phyloP scores from a whole-genome alignment of 2,329 filamentous ascomycete genomes.

The Trichoderma aggressivum region DNA sequence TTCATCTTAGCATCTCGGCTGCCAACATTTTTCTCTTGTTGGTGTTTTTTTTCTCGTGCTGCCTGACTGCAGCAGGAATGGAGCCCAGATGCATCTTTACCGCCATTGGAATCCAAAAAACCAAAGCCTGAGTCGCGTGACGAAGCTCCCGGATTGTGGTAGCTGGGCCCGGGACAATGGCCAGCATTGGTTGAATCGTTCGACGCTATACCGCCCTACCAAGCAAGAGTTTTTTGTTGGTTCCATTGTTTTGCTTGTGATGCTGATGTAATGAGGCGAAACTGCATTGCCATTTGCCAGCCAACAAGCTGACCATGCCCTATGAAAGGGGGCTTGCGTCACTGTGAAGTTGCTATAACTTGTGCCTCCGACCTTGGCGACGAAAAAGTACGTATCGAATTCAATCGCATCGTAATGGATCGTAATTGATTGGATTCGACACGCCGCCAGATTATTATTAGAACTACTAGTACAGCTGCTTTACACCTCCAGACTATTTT shows the following conservation, averaged over 20 bases:
- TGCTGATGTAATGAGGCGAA: slow-evolving; percentile 5
- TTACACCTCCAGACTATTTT: not conserved
- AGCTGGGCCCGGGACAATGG: not conserved
- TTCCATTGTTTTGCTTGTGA: slow-evolving; percentile 1
- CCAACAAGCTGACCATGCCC: not conserved
- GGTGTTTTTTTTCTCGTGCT: not conserved
- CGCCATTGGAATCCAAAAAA: not conserved
- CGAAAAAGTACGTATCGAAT: not conserved
- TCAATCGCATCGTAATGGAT: not conserved
- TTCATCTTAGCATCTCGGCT: not conserved
- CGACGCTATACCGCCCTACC: not conserved
- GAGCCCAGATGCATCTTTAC: slow-evolving; percentile 4
- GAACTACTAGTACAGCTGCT: not conserved
- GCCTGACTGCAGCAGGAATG: not conserved
- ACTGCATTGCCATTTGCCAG: not conserved
- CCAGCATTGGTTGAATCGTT: not conserved
- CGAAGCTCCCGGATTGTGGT: not conserved
- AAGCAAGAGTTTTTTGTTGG: not conserved
- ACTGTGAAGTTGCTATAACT: slow-evolving; percentile 4
- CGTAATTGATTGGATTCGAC: not conserved
- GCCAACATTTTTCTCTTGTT: not conserved
- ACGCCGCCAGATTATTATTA: not conserved
- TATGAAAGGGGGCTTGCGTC: slow-evolving; percentile 15
- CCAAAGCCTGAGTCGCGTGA: slow-evolving; percentile 14
- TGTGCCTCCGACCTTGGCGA: not conserved